These are phyloP conservation scores for Saturnispora diversa DNA, from an alignment of 805 yeast genomes.

Conservation along the genomic window DNA sequence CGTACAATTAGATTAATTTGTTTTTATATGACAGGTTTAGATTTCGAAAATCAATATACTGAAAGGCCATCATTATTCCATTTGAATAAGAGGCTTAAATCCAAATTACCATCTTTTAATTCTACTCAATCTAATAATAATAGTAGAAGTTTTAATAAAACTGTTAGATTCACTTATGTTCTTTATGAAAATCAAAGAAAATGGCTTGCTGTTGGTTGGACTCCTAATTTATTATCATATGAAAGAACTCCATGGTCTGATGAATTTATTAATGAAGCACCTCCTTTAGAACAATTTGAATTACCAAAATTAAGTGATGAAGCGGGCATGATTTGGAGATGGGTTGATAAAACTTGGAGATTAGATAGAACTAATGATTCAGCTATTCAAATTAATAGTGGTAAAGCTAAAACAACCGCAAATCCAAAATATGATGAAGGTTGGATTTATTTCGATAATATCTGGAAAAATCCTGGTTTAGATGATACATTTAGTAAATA, in stretches of 20 bases:
- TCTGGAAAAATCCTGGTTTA: slow-evolving; percentile 87
- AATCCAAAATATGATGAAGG: slow-evolving; percentile 79
- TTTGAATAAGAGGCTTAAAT: slow-evolving; percentile 38
- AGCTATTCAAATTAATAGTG: slow-evolving; percentile 60
- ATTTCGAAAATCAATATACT: slow-evolving; percentile 40
- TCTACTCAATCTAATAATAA: slow-evolving; percentile 9
- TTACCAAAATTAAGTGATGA: slow-evolving; percentile 59
- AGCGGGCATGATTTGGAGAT: slow-evolving; percentile 73
- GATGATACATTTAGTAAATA: slow-evolving; percentile 85
- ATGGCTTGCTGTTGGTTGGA: slow-evolving; percentile 99
- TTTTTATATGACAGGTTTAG: slow-evolving; percentile 82
- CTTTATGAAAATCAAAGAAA: slow-evolving; percentile 91
- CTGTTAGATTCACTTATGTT: slow-evolving; percentile 82
- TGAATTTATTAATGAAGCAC: slow-evolving; percentile 81
- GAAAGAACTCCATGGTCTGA: slow-evolving; percentile 98
- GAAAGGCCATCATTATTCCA: slow-evolving; percentile 37
- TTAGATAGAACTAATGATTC: slow-evolving; percentile 86
- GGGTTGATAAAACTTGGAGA: slow-evolving; percentile 93
- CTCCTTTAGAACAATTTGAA: slow-evolving; percentile 67
- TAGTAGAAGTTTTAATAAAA: slow-evolving; percentile 22
- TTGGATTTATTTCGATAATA: slow-evolving; percentile 79
- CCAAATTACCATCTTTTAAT: slow-evolving; percentile 7
- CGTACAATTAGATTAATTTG: slow-evolving; percentile 58
- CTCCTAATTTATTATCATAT: slow-evolving; percentile 79
- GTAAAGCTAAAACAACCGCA: slow-evolving; percentile 52